Evolutionary conservation across 1,284 basidiomycete species (phyloP), one percentile per base, ranked within the genome.

Genomic region (Moesziomyces sp.): DNA sequence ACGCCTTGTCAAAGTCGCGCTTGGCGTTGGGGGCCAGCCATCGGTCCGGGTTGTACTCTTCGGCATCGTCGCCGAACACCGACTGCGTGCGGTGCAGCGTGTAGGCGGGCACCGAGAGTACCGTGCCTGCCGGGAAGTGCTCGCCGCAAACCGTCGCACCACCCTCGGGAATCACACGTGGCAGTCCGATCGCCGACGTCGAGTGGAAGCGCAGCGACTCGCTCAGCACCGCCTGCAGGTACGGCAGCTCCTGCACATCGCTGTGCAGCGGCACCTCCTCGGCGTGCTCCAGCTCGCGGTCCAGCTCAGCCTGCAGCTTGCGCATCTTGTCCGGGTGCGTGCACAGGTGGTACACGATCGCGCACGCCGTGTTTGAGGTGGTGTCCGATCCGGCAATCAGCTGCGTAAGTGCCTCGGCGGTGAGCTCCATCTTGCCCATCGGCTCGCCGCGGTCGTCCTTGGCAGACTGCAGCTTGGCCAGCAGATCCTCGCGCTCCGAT

Each of bases 181-280:
- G 68, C 28, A 96, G 89, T 26, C 93, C 93, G 52, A 94, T 87
- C 3, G 90, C 89, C 3, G 85, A 86, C 16, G 87, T 93, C 5
- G 92, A 91, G 86, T 94, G 92, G 45, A 91, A 83, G 13, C 94
- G 90, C 38, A 96, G 87, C 7, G 88, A 90, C 84, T 94, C 93
- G 83, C 90, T 90, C 85, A 94, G 91, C 83, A 91, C 91, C 7
- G 91, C 92, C 53, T 92, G 89, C 75, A 94, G 75, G 70, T 85
- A 85, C 10, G 79, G 79, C 19, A 81, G 74, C 40, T 75, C 71
- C 43, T 74, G 59, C 3, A 81, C 79, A 23, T 81, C 79, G 52
- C 54, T 59, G 45, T 55, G 44, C 26, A 71, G 61, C 7, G 79
- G 79, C 3, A 81, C 79, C 14, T 79, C 79, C 46, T 79, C 79